Conservation (phyloP, 2,329 filamentous ascomycete genomes). For the Trichoderma semiorbis region DNA sequence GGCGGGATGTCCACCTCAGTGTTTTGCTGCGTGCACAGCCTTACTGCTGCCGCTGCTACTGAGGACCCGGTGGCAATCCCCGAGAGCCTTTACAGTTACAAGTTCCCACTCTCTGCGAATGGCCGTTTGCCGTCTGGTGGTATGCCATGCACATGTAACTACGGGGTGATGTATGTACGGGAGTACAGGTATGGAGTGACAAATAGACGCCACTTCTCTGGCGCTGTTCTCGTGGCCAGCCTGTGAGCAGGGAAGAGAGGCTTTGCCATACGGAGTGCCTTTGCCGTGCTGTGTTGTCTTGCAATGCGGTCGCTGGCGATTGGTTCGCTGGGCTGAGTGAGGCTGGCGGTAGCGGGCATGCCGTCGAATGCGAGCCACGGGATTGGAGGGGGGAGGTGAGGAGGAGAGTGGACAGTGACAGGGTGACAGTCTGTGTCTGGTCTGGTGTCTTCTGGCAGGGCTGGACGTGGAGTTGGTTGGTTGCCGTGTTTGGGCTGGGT, state of each 20-base stretch:
- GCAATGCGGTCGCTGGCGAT: not conserved
- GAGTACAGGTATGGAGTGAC: not conserved
- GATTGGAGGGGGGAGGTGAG: not conserved
- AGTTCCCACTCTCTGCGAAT: not conserved
- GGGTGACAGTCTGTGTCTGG: not conserved
- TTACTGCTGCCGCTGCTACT: not conserved
- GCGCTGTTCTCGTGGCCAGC: not conserved
- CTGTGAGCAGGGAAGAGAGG: not conserved
- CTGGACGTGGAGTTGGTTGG: not conserved
- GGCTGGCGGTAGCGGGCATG: constrained; percentile 4
- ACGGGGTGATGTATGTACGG: not conserved
- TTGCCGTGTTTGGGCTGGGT: not conserved
- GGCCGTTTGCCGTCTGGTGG: not conserved
- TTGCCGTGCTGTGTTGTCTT: not conserved
- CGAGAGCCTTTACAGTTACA: not conserved
- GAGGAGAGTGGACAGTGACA: not conserved
- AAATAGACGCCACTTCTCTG: not conserved
- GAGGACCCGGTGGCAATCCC: not conserved
- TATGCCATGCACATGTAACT: too few relatives aligned
- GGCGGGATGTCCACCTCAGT: not conserved
- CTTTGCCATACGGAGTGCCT: not conserved
- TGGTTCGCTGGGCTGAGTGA: not conserved
- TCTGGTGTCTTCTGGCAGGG: not conserved
- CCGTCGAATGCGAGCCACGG: not conserved
- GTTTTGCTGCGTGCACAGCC: not conserved